Base-by-base conservation (phyloP, 805 yeast species). In the Suhomyces vadensis region DNA sequence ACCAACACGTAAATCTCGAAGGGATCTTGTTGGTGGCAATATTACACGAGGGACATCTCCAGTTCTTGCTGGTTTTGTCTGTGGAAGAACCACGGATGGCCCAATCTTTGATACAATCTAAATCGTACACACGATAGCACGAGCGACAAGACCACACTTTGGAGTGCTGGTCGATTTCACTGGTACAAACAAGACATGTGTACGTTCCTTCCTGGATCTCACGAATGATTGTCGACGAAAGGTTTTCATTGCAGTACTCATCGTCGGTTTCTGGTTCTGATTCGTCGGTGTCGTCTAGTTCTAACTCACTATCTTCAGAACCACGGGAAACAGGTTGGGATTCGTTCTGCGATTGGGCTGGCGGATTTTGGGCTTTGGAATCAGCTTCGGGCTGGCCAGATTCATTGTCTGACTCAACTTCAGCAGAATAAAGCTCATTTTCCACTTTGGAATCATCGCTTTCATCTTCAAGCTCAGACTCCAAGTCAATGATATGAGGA, bases 41-140 rank as follows among this genome's bases (percentile, higher is more conserved):
- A 64, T 81, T 88, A 61, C 95, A 87, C 3, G 86, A 77, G 0
- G 97, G 97, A 63, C 97, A 90, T 55, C 90, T 74, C 97, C 97
- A 90, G 31, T 74, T 69, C 39, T 76, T 77, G 35, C 75, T 73
- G 1, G 64, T 66, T 37, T 60, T 55, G 25, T 79, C 79, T 1
- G 87, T 83, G 5, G 87, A 78, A 2, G 86, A 78, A 4, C 91
- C 91, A 48, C 86, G 74, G 19, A 69, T 62, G 2, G 96, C 92
- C 99, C 99, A 94, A 51, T 84, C 88, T 39, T 78, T 68, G 36
- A 90, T 85, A 67, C 99, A 92, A 10, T 81, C 82, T 36, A 89
- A 70, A 60, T 92, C 97, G 58, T 88, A 92, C 1, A 86, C 95
- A 46, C 97, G 71, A 57, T 68, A 85, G 60, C 99, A 92, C 21